A percentile compares a stretch with the other conserved stretches of the same genome.
Conservation (phyloP, 345 rosid genomes). For the Ceriops tagal region DNA sequence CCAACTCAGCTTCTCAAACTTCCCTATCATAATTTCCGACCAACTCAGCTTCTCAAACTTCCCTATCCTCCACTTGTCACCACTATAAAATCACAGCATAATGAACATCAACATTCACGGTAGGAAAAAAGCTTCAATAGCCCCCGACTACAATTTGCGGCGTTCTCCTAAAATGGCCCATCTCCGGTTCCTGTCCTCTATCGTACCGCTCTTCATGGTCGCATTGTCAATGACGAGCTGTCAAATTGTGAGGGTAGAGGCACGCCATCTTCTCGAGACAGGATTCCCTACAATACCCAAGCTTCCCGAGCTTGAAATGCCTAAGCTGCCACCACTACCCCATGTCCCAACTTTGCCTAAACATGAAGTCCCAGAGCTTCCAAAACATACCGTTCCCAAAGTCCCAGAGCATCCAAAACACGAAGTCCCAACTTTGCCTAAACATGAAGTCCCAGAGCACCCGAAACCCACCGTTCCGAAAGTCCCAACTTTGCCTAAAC, state of each 20-base stretch:
- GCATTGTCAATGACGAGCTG: background rate
- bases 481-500: background rate
- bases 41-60: background rate
- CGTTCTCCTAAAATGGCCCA: background rate
- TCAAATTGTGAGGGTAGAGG: background rate
- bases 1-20: background rate
- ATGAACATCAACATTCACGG: too few relatives aligned
- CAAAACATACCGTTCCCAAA: background rate
- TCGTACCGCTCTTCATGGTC: background rate
- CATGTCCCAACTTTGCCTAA: background rate
- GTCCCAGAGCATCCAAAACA: background rate
- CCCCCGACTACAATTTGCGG: too few relatives aligned
- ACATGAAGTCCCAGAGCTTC: background rate
- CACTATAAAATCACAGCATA: conserved; percentile 4
- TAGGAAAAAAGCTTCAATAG: too few relatives aligned
- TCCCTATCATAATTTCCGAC: background rate
- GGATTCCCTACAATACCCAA: background rate
- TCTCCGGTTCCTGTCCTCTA: background rate
- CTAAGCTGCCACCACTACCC: background rate
- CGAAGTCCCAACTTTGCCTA: background rate
- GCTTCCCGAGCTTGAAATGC: conserved; percentile 17
- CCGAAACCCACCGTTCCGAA: background rate
- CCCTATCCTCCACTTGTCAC: conserved; percentile 4
- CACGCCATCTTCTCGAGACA: background rate
- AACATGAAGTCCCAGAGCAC: background rate